Evolutionary conservation across 2,329 filamentous ascomycete genomes (phyloP).

Genomic region (Aschersonia sp.): DNA sequence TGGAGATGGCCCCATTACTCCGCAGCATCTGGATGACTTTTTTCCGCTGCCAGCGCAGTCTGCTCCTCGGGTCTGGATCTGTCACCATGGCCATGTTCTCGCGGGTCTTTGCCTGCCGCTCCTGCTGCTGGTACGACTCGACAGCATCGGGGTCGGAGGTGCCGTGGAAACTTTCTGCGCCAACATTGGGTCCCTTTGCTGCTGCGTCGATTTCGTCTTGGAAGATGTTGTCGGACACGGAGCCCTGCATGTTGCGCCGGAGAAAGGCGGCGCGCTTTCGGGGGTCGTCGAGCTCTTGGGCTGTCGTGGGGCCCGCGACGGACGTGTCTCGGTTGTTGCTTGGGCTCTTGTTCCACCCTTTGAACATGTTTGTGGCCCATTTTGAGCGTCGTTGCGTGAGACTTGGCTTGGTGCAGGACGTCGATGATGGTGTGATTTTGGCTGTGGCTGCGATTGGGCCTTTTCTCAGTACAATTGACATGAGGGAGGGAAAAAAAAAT

Average conservation of each 20-base stretch:
- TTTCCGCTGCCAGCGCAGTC: conserved; percentile 66
- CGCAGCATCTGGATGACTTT: conserved; percentile 67
- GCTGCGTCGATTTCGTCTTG: conserved; percentile 39
- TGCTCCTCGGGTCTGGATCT: conserved; percentile 60
- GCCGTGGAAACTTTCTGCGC: conserved; percentile 5
- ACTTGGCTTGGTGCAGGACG: not conserved
- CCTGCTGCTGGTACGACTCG: conserved; percentile 5
- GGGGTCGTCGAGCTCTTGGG: conserved; percentile 25
- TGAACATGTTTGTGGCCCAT: conserved; percentile 27
- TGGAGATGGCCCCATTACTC: conserved; percentile 37
- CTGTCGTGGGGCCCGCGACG: conserved; percentile 12
- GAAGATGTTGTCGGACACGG: conserved; percentile 44
- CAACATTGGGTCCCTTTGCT: conserved; percentile 6
- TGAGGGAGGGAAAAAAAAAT: conserved; percentile 2
- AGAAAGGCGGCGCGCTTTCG: conserved; percentile 26
- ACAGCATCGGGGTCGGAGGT: conserved; percentile 5
- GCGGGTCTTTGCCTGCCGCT: conserved; percentile 15
- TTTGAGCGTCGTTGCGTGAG: conserved; percentile 21
- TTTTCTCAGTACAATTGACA: not conserved
- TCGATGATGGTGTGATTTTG: not conserved
- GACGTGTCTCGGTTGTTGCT: conserved; percentile 6
- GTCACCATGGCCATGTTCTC: conserved; percentile 47
- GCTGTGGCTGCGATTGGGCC: not conserved
- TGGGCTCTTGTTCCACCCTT: conserved; percentile 20
- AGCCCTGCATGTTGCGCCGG: conserved; percentile 22